Conservation (phyloP, 768 basidiomycete genomes). For the Serpula lacrymans region DNA sequence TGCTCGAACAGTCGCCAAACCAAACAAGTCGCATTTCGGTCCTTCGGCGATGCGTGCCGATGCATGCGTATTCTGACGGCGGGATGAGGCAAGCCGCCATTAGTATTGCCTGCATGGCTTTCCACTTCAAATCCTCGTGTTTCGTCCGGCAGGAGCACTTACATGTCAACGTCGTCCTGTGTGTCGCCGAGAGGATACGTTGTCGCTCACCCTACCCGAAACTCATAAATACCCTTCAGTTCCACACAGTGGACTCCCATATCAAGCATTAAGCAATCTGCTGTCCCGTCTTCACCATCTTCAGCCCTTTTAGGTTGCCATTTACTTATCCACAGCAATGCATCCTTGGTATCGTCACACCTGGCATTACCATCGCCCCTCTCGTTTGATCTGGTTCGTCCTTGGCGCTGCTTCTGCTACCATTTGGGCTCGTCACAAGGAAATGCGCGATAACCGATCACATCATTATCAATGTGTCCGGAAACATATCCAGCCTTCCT, state of each 20-base stretch:
- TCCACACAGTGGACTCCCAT: not conserved
- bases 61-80: no score
- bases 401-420: conserved; percentile 47
- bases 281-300: not conserved
- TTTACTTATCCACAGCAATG: conserved; percentile 14
- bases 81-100: no score
- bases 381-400: conserved; percentile 67
- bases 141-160: no score
- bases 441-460: conserved; percentile 40
- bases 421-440: conserved; percentile 36
- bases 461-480: conserved; percentile 28
- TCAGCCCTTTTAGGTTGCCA: not conserved
- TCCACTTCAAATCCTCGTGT: no score
- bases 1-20: no score
- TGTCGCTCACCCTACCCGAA: conserved; percentile 1
- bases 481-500: no score
- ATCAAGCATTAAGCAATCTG: no score
- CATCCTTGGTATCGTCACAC: conserved; percentile 13
- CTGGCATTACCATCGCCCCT: conserved; percentile 37
- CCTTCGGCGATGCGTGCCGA: no score
- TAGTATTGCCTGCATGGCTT: no score
- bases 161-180: no score
- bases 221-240: conserved; percentile 16
- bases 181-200: conserved; percentile 26
- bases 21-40: no score